Evolutionary conservation across 2,329 filamentous ascomycete genomes (phyloP), one percentile per base, ranked within the genome.

Genomic region (Ophiocordyceps robertsii): DNA sequence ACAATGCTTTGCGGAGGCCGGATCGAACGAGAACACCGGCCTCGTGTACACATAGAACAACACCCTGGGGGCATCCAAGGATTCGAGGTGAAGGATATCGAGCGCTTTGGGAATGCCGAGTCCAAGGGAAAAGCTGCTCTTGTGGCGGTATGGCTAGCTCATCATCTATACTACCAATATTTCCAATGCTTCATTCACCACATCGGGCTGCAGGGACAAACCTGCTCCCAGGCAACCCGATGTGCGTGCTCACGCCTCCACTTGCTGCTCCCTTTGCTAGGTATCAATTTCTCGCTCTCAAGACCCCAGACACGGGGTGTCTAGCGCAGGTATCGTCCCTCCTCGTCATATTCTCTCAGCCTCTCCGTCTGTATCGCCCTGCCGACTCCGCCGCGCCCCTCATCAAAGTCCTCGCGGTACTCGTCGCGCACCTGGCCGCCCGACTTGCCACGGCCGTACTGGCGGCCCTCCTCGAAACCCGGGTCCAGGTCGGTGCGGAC

Each of bases 361-460:
- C 60, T 53, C 44, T 84, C 79, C 1, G 45, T 38, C 51, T 80
- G 77, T 46, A 88, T 71, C 44, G 85, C 85, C 49, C 89, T 75
- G 37, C 92, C 90, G 51, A 89, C 78, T 11, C 92, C 92, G 52
- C 92, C 92, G 53, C 92, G 76, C 14, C 92, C 92, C 46, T 95
- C 90, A 59, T 98, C 92, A 58, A 82, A 98, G 66, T 98, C 92
- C 61, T 95, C 87, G 38, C 92, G 79, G 65, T 96, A 98, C 69
- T 98, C 93, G 60, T 98, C 92, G 50, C 92, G 80, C 48, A 98
- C 92, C 66, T 98, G 92, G 5, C 92, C 92, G 45, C 92, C 92
- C 46, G 86, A 94, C 69, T 94, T 95, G 55, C 90, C 90, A 42
- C 90, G 80, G 48, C 88, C 92, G 61, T 95, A 98, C 67, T 98